phyloP scores from a whole-genome alignment of 23 red algal genomes.

The Gracilaria gracilis region DNA sequence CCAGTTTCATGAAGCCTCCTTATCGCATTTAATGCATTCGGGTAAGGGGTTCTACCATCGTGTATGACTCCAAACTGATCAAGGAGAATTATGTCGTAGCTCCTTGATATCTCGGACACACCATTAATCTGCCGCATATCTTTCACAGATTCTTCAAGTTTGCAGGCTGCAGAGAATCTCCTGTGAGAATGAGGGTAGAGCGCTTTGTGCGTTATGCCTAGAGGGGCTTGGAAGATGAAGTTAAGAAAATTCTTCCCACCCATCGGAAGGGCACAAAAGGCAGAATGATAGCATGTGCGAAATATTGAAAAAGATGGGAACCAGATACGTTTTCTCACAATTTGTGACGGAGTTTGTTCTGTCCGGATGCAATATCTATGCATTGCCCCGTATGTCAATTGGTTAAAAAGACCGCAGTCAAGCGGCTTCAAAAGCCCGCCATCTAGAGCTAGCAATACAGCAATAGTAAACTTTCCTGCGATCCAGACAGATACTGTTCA shows the following conservation, averaged over 20 bases:
- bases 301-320: neutral
- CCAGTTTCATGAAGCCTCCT: slow-evolving; percentile 39
- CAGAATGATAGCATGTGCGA: neutral
- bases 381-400: no score
- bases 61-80: slow-evolving; percentile 93
- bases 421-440: no score
- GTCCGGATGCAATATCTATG: no score
- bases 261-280: neutral
- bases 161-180: neutral
- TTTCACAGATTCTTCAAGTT: neutral
- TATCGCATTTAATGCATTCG: slow-evolving; percentile 59
- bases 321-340: neutral
- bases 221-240: neutral
- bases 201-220: neutral
- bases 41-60: slow-evolving; percentile 78
- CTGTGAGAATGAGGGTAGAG: neutral
- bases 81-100: slow-evolving; percentile 77
- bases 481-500: no score
- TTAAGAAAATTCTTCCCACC: neutral
- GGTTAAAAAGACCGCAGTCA: no score
- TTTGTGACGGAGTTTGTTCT: no score
- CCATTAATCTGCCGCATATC: slow-evolving; percentile 33
- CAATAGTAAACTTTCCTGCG: no score
- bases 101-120: slow-evolving; percentile 18
- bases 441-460: no score